Base-by-base conservation (phyloP, 371 early-diverging fungal genomes). In the Mucor racemosus region DNA sequence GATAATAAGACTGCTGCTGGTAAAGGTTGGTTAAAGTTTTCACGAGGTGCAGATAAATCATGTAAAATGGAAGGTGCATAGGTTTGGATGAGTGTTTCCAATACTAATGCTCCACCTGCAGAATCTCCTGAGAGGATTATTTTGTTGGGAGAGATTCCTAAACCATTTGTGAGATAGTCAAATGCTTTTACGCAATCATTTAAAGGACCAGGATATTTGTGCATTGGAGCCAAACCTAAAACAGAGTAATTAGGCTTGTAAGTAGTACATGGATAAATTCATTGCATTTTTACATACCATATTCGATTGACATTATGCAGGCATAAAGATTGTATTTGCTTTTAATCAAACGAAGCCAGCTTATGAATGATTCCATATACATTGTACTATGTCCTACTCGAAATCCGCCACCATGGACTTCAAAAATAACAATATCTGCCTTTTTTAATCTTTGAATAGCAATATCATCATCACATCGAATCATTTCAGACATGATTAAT, bases 291-390 rank as follows among this genome's bases (percentile, higher is more conserved):
- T n/a, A 50, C 50, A 17, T 31, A 82, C 86, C 73, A 65, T 86
- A 86, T 66, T 86, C 85, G 33, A 86, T 68, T 0, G 84, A 82
- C 64, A 86, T 76, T 31, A 86, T 69, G 4, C 81, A 78, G 26
- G 81, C 80, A 65, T 85, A 77, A 60, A 86, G n/a, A 60, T 75
- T 74, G 58, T 86, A 74, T 44, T 77, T 84, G 26, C 69, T 60
- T 56, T 85, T 82, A 38, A 85, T 61, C 26, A 77, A 64, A 31
- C 77, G 73, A 66, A 86, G 67, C 87, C 87, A 86, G n/a, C 36
- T 65, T 7, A 72, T 65, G 59, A 76, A 81, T 4, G 73, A 62
- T 4, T 71, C 58, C 81, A 81, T 81, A 39, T 76, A 81, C 81
- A 81, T 81, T 0, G 77, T 73, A 26, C 68, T 66, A 17, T 68